Evolutionary conservation across 441 rosid genomes (phyloP).

Genomic region (Syzygium malaccense): DNA sequence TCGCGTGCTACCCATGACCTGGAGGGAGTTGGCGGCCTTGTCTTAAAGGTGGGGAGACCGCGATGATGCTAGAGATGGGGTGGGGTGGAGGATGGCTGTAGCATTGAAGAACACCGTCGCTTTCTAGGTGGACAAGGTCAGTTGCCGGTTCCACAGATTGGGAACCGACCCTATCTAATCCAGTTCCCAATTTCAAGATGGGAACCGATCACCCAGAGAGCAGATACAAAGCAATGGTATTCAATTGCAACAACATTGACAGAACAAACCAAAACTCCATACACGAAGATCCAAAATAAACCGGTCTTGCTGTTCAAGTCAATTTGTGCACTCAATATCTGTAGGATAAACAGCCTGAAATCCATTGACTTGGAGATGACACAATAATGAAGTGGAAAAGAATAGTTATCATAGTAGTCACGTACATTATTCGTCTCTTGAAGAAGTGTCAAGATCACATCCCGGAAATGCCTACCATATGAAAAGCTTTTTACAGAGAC

Average conservation of each 20-base stretch:
- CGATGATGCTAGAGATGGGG: neutral
- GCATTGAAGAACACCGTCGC: neutral
- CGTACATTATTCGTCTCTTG: neutral
- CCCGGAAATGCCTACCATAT: neutral
- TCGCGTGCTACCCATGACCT: neutral
- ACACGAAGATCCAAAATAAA: neutral
- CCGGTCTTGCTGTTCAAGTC: neutral
- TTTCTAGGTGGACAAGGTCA: neutral
- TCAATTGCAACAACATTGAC: neutral
- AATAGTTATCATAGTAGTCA: neutral
- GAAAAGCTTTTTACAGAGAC: neutral
- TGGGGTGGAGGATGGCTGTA: neutral
- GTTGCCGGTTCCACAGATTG: neutral
- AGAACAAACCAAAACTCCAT: neutral
- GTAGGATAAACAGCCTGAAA: neutral
- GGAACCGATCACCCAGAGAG: neutral
- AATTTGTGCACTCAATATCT: neutral
- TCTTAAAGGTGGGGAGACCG: neutral
- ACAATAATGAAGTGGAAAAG: neutral
- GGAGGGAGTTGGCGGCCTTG: accelerated
- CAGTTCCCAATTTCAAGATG: neutral
- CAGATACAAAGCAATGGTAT: neutral
- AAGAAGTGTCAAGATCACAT: neutral
- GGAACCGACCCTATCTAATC: neutral
- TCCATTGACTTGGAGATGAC: neutral